phyloP scores from a whole-genome alignment of 1,284 basidiomycete species.

The Pisolithus thermaeus region DNA sequence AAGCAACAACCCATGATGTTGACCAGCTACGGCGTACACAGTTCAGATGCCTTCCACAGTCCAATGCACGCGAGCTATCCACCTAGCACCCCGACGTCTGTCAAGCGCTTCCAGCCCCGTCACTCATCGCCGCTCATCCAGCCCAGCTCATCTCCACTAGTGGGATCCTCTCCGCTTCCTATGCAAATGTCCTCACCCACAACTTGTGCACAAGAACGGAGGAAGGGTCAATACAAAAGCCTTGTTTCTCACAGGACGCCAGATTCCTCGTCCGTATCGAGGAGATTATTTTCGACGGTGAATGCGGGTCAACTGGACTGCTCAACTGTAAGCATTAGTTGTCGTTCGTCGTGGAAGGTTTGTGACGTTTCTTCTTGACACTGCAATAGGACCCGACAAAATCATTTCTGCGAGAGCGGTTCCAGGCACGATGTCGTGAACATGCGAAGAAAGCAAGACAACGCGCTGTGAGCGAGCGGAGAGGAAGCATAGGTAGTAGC shows the following conservation, averaged over 20 bases:
- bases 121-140: constrained; percentile 43
- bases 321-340: constrained; percentile 8
- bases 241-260: constrained; percentile 9
- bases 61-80: background rate
- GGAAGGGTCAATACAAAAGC: constrained; percentile 44
- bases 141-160: background rate
- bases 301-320: constrained; percentile 6
- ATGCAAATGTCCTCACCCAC: constrained; percentile 34
- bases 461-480: constrained; percentile 40
- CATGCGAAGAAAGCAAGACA: constrained; percentile 40
- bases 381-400: constrained; percentile 35
- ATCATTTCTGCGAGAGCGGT: constrained; percentile 51
- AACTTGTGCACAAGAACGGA: constrained; percentile 33
- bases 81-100: constrained; percentile 21
- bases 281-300: background rate
- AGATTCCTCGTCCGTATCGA: constrained; percentile 9
- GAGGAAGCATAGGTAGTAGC: constrained; percentile 20
- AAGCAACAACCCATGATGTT: constrained; percentile 8
- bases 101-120: constrained; percentile 39
- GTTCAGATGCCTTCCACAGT: constrained; percentile 15
- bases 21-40: constrained; percentile 10
- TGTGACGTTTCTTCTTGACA: background rate
- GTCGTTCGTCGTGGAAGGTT: constrained; percentile 1
- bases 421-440: constrained; percentile 55
- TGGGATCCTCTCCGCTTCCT: constrained; percentile 15